These are phyloP conservation scores for Thielaviopsis euricoi DNA, from an alignment of 2,329 filamentous ascomycete genomes.

Conservation along the genomic window DNA sequence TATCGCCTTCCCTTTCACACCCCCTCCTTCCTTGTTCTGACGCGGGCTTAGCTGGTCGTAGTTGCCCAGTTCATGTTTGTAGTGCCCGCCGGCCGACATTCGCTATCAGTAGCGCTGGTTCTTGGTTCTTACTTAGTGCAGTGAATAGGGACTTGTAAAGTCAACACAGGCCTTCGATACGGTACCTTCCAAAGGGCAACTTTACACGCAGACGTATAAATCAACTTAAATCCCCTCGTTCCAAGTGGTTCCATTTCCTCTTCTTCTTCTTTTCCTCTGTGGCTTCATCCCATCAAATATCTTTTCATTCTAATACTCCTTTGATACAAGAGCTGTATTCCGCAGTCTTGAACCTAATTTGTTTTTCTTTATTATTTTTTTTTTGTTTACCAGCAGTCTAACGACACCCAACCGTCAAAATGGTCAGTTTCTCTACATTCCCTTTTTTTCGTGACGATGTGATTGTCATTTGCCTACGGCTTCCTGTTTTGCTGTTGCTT, in stretches of 20 bases:
- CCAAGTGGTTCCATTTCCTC: not conserved
- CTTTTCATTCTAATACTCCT: conserved; percentile 1
- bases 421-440: conserved; percentile 2
- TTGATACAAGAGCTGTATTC: not conserved
- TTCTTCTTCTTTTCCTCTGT: conserved; percentile 8
- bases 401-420: conserved; percentile 6
- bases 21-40: not conserved
- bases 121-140: not conserved
- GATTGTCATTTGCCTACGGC: not conserved
- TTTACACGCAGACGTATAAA: conserved; percentile 8
- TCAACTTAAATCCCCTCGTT: conserved; percentile 1
- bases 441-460: not conserved
- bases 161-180: not conserved
- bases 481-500: not conserved
- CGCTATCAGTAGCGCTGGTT: not conserved
- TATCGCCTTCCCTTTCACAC: not conserved
- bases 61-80: not conserved
- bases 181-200: not conserved
- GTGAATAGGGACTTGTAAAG: not conserved
- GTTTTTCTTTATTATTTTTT: conserved; percentile 4
- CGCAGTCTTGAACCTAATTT: not conserved
- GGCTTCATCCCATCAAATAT: conserved; percentile 6
- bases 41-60: not conserved
- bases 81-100: not conserved
- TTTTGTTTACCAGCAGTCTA: not conserved